Percentiles rank a stretch among this genome's conserved stretches.
Evolutionary conservation across 2,329 filamentous ascomycete genomes (phyloP).

Genomic region (Coleophoma cylindrospora): DNA sequence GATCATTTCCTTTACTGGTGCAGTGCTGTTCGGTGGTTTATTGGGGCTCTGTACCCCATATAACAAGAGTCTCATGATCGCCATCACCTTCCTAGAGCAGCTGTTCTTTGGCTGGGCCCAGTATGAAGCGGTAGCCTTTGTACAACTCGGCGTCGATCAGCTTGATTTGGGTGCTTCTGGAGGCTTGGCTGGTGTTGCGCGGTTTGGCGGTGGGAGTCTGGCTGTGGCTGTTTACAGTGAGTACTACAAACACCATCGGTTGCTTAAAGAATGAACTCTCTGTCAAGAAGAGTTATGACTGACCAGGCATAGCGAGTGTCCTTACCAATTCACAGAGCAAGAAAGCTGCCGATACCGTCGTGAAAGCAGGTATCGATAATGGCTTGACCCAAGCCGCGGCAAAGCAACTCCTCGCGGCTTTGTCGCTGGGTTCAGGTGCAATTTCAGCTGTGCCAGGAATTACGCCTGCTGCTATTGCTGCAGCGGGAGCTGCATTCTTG

Average conservation of each 20-base stretch:
- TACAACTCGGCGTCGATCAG: slow-evolving; percentile 3
- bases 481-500: not conserved
- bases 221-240: slow-evolving; percentile 1
- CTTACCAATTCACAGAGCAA: not conserved
- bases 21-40: not conserved
- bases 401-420: not conserved
- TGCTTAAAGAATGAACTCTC: too few species aligned
- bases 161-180: slow-evolving; percentile 1
- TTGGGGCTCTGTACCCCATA: not conserved
- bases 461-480: not conserved
- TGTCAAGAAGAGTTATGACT: too few species aligned
- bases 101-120: slow-evolving; percentile 2
- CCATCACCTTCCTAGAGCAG: slow-evolving; percentile 3
- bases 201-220: slow-evolving; percentile 2
- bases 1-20: not conserved
- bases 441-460: not conserved
- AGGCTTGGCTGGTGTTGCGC: slow-evolving; percentile 1
- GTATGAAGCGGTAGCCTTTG: slow-evolving; percentile 2
- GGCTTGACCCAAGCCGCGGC: not conserved
- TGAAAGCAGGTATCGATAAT: too few species aligned
- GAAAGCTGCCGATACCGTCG: too few species aligned
- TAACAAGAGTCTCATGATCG: slow-evolving; percentile 1
- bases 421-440: not conserved
- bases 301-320: not conserved
- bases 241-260: too few species aligned